Conservation (phyloP, 345 rosid genomes). For the Abelmoschus esculentus region DNA sequence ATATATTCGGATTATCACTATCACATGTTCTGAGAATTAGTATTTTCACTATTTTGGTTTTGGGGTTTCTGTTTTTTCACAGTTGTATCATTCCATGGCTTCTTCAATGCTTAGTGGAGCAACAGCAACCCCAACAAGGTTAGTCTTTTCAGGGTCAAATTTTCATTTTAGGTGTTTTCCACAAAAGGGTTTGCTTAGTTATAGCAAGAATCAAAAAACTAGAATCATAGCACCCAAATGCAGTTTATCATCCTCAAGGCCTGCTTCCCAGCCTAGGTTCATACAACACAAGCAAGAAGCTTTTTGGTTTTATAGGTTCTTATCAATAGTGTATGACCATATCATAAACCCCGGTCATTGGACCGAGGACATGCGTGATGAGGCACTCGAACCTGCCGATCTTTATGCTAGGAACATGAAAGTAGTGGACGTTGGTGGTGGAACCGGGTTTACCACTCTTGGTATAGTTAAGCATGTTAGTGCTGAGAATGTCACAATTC, state of each 20-base stretch:
- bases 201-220: slow-evolving; percentile 19
- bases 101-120: slow-evolving; percentile 45
- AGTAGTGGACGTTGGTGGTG: slow-evolving; percentile 96
- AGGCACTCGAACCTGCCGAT: slow-evolving; percentile 94
- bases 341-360: slow-evolving; percentile 85
- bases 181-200: slow-evolving; percentile 19
- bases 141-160: slow-evolving; percentile 36
- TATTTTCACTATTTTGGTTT: neutral
- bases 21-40: neutral
- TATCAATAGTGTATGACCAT: slow-evolving; percentile 90
- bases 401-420: slow-evolving; percentile 56
- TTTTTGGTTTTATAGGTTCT: slow-evolving; percentile 91
- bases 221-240: slow-evolving; percentile 35
- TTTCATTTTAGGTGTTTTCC: slow-evolving; percentile 30
- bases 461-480: slow-evolving; percentile 93
- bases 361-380: slow-evolving; percentile 97
- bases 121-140: slow-evolving; percentile 25
- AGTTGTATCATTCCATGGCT: slow-evolving; percentile 34
- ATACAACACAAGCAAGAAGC: slow-evolving; percentile 98
- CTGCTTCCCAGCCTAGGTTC: slow-evolving; percentile 90
- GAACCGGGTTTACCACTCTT: slow-evolving; percentile 91
- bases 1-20: neutral
- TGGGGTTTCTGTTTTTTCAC: neutral
- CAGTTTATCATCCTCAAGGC: slow-evolving; percentile 66
- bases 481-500: slow-evolving; percentile 92